These are phyloP conservation scores for Musa balbisiana DNA, from an alignment of 202 grass and related monocot species.

Conservation along the genomic window DNA sequence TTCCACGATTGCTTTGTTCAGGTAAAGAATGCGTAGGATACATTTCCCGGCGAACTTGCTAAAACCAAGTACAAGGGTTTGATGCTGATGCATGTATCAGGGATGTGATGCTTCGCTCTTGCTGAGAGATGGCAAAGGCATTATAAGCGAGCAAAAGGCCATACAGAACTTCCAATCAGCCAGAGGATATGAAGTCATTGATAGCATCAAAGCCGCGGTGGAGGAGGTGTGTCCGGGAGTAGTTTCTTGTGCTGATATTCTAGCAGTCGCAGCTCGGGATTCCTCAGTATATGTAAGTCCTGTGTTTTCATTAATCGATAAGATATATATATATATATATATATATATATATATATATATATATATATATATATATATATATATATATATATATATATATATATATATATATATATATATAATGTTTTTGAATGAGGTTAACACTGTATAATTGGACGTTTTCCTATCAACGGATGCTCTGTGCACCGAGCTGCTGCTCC, in stretches of 20 bases:
- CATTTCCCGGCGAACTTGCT: neutral
- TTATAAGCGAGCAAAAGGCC: slow-evolving; percentile 47
- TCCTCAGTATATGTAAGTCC: slow-evolving; percentile 9
- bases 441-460: too few species aligned
- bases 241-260: slow-evolving; percentile 36
- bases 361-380: neutral
- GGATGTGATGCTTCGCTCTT: slow-evolving; percentile 42
- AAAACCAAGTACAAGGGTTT: neutral
- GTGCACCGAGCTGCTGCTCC: too few species aligned
- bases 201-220: slow-evolving; percentile 32
- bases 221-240: slow-evolving; percentile 26
- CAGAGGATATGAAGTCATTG: slow-evolving; percentile 46
- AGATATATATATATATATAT: neutral
- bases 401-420: neutral
- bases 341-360: neutral
- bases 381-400: neutral
- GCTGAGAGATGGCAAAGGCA: slow-evolving; percentile 28
- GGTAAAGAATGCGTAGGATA: neutral
- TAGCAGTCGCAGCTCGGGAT: slow-evolving; percentile 29
- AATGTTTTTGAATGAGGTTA: neutral
- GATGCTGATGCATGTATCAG: neutral
- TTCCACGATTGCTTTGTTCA: slow-evolving; percentile 4
- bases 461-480: neutral
- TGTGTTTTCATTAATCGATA: neutral
- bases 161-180: slow-evolving; percentile 38